Conservation (phyloP, 2,329 filamentous ascomycete species). For the Trichoderma sp. region DNA sequence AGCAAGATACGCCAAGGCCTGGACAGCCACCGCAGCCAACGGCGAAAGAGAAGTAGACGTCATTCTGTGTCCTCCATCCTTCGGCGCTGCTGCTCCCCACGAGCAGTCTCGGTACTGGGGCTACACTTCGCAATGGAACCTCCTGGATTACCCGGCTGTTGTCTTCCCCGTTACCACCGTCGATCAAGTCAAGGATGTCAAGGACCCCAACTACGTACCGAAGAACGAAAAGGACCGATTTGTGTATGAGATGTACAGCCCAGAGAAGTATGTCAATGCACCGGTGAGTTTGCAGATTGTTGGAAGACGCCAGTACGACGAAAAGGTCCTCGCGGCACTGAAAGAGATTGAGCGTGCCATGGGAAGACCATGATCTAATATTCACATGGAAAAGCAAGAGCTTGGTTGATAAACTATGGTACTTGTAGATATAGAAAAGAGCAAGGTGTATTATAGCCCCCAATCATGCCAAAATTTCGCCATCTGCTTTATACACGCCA, state of each 20-base stretch:
- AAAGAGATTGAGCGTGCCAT: constrained; percentile 11
- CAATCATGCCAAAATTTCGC: background rate
- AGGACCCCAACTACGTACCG: constrained; percentile 15
- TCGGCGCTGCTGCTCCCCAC: constrained; percentile 49
- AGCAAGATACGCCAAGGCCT: constrained; percentile 10
- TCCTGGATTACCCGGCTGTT: constrained; percentile 61
- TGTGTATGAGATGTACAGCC: constrained; percentile 17
- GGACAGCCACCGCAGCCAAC: constrained; percentile 7
- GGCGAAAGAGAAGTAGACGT: constrained; percentile 13
- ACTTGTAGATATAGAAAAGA: background rate
- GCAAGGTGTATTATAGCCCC: background rate
- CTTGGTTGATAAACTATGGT: background rate
- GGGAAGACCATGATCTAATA: background rate
- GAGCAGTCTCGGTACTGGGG: constrained; percentile 52
- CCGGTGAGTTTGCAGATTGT: constrained; percentile 16
- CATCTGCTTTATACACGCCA: background rate
- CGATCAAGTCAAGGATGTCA: constrained; percentile 19
- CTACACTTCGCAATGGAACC: constrained; percentile 64
- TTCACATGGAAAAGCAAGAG: background rate
- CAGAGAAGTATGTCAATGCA: constrained; percentile 9
- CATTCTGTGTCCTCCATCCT: constrained; percentile 38
- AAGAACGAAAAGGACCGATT: constrained; percentile 9
- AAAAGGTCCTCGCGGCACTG: constrained; percentile 7
- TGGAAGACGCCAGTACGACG: constrained; percentile 7
- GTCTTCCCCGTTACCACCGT: constrained; percentile 52